These are phyloP conservation scores for Cutaneotrichosporon cyanovorans DNA, from an alignment of 1,284 basidiomycete genomes.

Conservation along the genomic window DNA sequence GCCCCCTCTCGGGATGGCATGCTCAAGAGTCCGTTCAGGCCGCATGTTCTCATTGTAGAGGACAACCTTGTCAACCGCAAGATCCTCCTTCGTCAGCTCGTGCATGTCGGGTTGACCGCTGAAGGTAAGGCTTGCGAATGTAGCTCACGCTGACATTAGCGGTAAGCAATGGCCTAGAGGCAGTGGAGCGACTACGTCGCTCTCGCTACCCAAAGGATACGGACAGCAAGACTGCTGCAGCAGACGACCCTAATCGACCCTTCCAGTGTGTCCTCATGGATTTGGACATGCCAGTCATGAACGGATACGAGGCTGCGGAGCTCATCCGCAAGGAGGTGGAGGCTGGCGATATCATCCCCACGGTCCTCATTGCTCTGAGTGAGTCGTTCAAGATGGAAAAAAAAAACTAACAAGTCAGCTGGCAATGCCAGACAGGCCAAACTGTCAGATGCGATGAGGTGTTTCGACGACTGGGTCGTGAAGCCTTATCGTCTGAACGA, in stretches of 20 bases:
- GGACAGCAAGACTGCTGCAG: background rate
- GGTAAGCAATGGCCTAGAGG: constrained; percentile 46
- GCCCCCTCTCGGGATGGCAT: background rate
- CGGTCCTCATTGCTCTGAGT: constrained; percentile 15
- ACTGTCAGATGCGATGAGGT: constrained; percentile 20
- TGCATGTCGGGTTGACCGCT: constrained; percentile 10
- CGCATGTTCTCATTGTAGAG: constrained; percentile 29
- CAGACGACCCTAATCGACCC: background rate
- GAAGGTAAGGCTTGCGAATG: background rate
- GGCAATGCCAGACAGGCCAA: constrained; percentile 20
- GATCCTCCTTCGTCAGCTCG: constrained; percentile 16
- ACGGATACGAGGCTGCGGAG: constrained; percentile 16
- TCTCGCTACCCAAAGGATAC: no score
- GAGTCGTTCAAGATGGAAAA: background rate
- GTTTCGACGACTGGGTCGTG: constrained; percentile 35
- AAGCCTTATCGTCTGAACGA: constrained; percentile 37
- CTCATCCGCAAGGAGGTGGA: constrained; percentile 13
- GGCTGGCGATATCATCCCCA: background rate
- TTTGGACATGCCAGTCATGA: constrained; percentile 40
- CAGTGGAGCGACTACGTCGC: constrained; percentile 39
- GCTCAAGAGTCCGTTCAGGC: background rate
- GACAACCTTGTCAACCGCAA: constrained; percentile 42
- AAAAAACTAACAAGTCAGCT: constrained; percentile 3
- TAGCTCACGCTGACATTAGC: constrained; percentile 6
- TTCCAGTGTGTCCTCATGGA: constrained; percentile 45